phyloP scores from a whole-genome alignment of 164 flowering plant species.

The Umbellularia californica region DNA sequence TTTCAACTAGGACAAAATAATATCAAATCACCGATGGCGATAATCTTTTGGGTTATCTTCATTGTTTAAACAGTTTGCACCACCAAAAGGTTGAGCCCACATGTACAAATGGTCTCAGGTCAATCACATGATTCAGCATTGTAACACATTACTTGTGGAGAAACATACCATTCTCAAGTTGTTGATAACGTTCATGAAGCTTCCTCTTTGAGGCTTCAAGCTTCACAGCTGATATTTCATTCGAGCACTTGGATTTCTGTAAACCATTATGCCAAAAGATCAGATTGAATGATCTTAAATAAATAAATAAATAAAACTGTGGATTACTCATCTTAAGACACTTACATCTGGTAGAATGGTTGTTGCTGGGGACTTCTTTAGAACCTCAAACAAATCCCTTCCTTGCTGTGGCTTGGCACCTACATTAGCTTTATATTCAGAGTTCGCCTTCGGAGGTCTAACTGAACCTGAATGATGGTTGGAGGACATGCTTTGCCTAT shows the following conservation, averaged over 20 bases:
- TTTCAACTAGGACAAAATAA: not conserved
- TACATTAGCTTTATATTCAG: constrained; percentile 21
- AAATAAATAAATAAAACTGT: not conserved
- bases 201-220: constrained; percentile 69
- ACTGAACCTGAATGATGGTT: constrained; percentile 37
- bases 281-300: not conserved
- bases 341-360: constrained; percentile 44
- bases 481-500: constrained; percentile 40
- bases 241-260: constrained; percentile 42
- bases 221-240: constrained; percentile 39
- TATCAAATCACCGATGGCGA: too few relatives aligned
- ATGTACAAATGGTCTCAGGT: too few relatives aligned
- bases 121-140: too few relatives aligned
- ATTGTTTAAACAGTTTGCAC: not conserved
- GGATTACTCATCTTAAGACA: not conserved
- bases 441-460: constrained; percentile 39
- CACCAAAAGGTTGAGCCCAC: not conserved
- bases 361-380: constrained; percentile 31
- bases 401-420: constrained; percentile 33
- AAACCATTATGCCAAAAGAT: not conserved
- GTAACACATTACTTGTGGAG: too few relatives aligned
- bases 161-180: constrained; percentile 66
- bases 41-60: not conserved
- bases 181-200: constrained; percentile 74
- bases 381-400: constrained; percentile 24